A percentile compares a stretch with the other conserved stretches of the same genome.
Conservation (phyloP, 1,284 basidiomycete genomes). For the Hymenochaete sp. region DNA sequence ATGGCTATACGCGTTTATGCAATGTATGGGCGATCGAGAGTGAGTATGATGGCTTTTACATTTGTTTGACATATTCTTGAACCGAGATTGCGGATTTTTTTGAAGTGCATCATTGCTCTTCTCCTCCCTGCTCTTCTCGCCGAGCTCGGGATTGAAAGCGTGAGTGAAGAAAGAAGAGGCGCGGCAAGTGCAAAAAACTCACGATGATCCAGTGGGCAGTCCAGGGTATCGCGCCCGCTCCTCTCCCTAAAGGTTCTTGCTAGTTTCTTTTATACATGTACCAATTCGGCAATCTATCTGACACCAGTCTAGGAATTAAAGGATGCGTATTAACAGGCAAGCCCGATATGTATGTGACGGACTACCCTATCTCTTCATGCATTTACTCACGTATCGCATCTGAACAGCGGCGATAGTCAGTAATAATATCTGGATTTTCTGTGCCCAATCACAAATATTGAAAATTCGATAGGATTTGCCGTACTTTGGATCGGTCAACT, state of each 20-base stretch:
- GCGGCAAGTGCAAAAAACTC: background rate
- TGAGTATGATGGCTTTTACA: background rate
- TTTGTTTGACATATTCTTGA: background rate
- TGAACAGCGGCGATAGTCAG: slow-evolving; percentile 14
- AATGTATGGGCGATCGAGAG: slow-evolving; percentile 11
- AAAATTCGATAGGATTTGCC: slow-evolving; percentile 12
- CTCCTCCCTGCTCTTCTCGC: slow-evolving; percentile 9
- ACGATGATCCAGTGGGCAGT: slow-evolving; percentile 12
- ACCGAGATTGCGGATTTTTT: too few species aligned
- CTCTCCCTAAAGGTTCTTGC: slow-evolving; percentile 6
- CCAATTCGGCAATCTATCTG: background rate
- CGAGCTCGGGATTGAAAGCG: slow-evolving; percentile 14
- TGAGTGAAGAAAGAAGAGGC: background rate
- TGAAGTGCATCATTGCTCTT: slow-evolving; percentile 12
- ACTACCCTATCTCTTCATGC: background rate
- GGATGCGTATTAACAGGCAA: slow-evolving; percentile 16
- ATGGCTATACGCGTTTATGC: slow-evolving; percentile 14
- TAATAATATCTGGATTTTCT: background rate
- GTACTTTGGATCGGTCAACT: slow-evolving; percentile 18
- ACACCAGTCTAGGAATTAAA: slow-evolving; percentile 1
- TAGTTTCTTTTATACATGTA: too few species aligned
- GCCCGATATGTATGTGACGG: slow-evolving; percentile 3
- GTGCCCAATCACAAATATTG: too few species aligned
- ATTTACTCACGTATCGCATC: background rate
- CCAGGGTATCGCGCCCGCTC: slow-evolving; percentile 8